phyloP scores from a whole-genome alignment of 257 asterid genomes.

The Parsonsia alboflavescens region DNA sequence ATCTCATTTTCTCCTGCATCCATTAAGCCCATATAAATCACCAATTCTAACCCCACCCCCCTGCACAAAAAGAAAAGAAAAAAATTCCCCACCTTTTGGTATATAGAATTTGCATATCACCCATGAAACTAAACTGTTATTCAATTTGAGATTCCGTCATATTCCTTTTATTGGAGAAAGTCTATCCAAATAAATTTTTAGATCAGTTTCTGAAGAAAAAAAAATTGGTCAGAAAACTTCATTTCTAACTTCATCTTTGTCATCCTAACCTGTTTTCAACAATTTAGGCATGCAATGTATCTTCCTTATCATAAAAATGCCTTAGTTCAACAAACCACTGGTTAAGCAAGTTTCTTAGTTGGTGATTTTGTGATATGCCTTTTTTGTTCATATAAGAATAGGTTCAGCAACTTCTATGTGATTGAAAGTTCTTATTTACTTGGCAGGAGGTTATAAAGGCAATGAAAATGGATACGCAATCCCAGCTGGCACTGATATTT shows the following conservation, averaged over 20 bases:
- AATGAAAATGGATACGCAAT: conserved; percentile 61
- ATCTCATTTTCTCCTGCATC: neutral
- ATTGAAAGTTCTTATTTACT: conserved; percentile 2
- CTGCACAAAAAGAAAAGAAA: too few relatives aligned
- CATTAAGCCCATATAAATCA: neutral
- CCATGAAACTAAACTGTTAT: too few relatives aligned
- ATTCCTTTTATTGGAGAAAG: too few relatives aligned
- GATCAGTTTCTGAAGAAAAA: too few relatives aligned
- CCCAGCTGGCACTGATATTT: conserved; percentile 84
- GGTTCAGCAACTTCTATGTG: neutral
- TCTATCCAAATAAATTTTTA: too few relatives aligned
- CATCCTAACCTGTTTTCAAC: neutral
- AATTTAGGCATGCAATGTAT: neutral
- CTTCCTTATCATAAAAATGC: neutral
- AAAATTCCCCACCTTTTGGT: too few relatives aligned
- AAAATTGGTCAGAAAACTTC: neutral
- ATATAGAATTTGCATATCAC: too few relatives aligned
- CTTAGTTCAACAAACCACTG: neutral
- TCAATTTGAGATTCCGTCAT: too few relatives aligned
- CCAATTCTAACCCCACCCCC: neutral
- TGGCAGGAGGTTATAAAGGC: conserved; percentile 83
- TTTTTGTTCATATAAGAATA: neutral
- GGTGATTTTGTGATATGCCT: neutral
- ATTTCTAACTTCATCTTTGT: neutral
- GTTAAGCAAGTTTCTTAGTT: neutral